Evolutionary conservation across 176 grass and related monocot genomes (phyloP), one percentile per base, ranked within the genome.

Genomic region (Olyra latifolia): DNA sequence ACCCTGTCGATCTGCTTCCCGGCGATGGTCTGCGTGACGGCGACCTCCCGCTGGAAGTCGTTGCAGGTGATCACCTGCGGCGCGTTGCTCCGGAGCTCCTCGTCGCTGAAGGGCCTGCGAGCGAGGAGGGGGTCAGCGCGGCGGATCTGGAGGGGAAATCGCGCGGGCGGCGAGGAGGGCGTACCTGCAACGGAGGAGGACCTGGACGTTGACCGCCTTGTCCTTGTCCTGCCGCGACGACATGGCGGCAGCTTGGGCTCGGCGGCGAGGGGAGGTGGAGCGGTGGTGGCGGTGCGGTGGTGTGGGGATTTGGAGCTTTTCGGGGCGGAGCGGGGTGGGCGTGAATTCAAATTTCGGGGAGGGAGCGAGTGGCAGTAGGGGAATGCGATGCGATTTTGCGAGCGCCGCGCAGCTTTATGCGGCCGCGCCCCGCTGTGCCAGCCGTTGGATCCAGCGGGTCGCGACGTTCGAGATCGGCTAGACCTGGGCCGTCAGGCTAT

Each of bases 171-270:
- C 19, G 35, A 2, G 11, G 12, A 24, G 10, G 8, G n/a, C 47
- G 43, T 79, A 95, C 97, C 97, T 99, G 97, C 97, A 99, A 8
- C 97, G 88, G 69, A 99, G 88, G 67, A 99, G 88, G 24, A 96
- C 97, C 83, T 99, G 97, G 49, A 99, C 97, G 83, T 99, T 99
- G 14, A 99, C 97, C 30, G 93, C 72, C 88, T 99, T 99, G 69
- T 99, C 93, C 77, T 99, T 99, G 66, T 99, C 97, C 70, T 84
- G 88, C 82, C 97, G 90, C 82, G 97, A 95, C 64, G 87, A 88
- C 95, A 98, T 98, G 66, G 64, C 58, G 59, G 50, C 3, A 40
- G 69, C 38, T 68, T 46, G 5, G 30, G 24, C 10, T 50, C 11
- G 16, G 67, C 49, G 82, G 20, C 41, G 13, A 58, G 52, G 9